Percentiles rank a stretch among this genome's conserved stretches.
Evolutionary conservation across 495 filamentous ascomycete genomes (phyloP).

Genomic region (Penicillium chermesinum): DNA sequence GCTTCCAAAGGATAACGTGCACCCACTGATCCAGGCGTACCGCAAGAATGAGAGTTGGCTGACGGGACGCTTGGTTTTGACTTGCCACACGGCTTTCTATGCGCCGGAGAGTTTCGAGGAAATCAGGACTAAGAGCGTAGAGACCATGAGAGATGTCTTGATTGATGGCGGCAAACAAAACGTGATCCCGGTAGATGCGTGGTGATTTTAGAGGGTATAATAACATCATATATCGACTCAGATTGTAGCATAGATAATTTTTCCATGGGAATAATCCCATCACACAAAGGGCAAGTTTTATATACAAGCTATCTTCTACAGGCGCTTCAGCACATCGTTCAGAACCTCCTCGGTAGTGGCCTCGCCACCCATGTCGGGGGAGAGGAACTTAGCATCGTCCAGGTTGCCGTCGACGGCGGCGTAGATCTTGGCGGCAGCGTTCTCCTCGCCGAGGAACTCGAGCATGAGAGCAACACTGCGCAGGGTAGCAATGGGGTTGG

Average conservation of each 20-base stretch:
- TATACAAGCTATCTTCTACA: slow-evolving; percentile 50
- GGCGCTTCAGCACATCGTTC: slow-evolving; percentile 77
- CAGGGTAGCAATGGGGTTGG: slow-evolving; percentile 94
- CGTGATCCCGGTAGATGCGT: background rate
- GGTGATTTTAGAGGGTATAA: background rate
- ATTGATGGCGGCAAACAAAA: background rate
- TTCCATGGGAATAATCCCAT: background rate
- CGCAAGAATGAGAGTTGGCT: background rate
- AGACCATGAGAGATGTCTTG: background rate
- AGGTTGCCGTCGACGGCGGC: slow-evolving; percentile 87
- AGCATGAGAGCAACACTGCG: slow-evolving; percentile 90
- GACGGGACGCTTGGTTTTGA: background rate
- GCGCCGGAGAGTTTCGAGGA: background rate
- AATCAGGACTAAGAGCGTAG: background rate
- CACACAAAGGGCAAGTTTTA: slow-evolving; percentile 1
- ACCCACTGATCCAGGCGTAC: background rate
- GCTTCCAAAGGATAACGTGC: background rate
- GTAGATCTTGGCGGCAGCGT: slow-evolving; percentile 84
- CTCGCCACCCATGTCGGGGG: slow-evolving; percentile 86
- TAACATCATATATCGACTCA: slow-evolving; percentile 1
- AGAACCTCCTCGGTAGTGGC: slow-evolving; percentile 86
- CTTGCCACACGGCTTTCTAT: background rate
- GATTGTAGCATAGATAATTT: background rate
- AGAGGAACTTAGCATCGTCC: slow-evolving; percentile 74
- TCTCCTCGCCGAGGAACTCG: slow-evolving; percentile 83